phyloP scores from a whole-genome alignment of 2,329 filamentous ascomycete species.

The Lecanicillium sp. region DNA sequence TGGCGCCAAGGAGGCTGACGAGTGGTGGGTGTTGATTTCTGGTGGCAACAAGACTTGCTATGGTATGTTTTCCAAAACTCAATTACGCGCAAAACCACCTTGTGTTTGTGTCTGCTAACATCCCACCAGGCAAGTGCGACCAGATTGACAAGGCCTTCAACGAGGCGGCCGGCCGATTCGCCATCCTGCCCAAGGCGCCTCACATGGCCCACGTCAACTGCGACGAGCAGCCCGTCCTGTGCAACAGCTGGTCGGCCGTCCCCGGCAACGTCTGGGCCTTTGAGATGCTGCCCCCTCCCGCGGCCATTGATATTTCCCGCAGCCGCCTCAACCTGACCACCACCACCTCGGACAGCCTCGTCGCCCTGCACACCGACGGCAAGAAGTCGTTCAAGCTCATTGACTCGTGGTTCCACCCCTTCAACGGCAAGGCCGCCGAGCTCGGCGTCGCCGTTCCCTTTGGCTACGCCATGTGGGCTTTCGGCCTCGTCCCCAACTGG shows the following conservation, averaged over 20 bases:
- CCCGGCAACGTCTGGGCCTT: constrained; percentile 61
- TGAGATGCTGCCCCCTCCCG: constrained; percentile 56
- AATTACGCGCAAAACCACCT: too few species aligned
- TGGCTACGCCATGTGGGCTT: constrained; percentile 60
- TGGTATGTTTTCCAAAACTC: constrained; percentile 39
- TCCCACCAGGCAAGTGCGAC: constrained; percentile 52
- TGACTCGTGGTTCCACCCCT: constrained; percentile 68
- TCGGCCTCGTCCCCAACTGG: constrained; percentile 65
- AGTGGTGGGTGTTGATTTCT: constrained; percentile 69
- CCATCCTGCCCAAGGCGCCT: constrained; percentile 52
- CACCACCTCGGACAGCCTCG: constrained; percentile 55
- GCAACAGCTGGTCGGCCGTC: constrained; percentile 63
- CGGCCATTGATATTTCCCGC: constrained; percentile 55
- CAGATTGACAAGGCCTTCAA: constrained; percentile 58
- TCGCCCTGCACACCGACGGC: constrained; percentile 47
- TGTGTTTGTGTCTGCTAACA: too few species aligned
- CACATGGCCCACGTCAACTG: constrained; percentile 66
- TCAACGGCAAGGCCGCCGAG: constrained; percentile 59
- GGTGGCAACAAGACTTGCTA: constrained; percentile 75
- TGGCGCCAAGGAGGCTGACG: constrained; percentile 55
- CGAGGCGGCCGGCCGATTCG: constrained; percentile 57
- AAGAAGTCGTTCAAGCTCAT: constrained; percentile 40
- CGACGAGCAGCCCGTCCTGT: constrained; percentile 65
- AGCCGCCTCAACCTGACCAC: constrained; percentile 64
- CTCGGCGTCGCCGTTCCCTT: constrained; percentile 54